Evolutionary conservation across 208 protist species (phyloP), one percentile per base, ranked within the genome.

Genomic region (Tritrichomonas foetus): DNA sequence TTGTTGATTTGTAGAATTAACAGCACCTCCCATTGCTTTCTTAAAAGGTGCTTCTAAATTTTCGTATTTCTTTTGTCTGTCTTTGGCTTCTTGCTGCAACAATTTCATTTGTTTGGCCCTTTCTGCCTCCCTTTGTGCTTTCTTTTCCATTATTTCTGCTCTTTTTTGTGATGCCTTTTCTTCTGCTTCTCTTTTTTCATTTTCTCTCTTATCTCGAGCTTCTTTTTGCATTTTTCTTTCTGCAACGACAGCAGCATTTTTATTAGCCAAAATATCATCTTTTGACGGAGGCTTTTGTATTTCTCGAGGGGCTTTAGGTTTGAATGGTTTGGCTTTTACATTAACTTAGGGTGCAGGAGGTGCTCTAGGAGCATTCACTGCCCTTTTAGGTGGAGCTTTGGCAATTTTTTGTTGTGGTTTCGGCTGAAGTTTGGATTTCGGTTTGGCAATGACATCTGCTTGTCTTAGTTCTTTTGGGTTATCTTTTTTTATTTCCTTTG

Each of bases 161-260:
- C 69, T 78, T n/a, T 78, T 78, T 47, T 36, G 33, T 36, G 2
- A 3, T 44, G 16, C 25, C 2, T 36, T 39, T 47, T 36, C 69
- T 20, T 36, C 69, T 30, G 16, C 33, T 5, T 36, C n/a, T 47
- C 69, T 39, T 8, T 36, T 9, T 47, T 78, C 33, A 3, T 78
- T 36, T 47, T 78, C 69, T 78, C 36, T 78, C 3, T 36, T 9
- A 3, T 27, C 69, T 36, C n/a, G 39, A 1, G 47, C 2, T 47
- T 94, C 41, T 50, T 94, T 49, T 82, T 94, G 47, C 41, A 36
- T 41, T 75, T 89, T 80, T 20, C 25, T 92, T 30, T 80, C 41
- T 1, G n/a, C 55, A 57, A 82, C 93, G 30, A 66, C 84, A 22
- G 57, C 94, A 11, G 33, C 84, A 36, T 94, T 94, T 20, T 20